Evolutionary conservation across 1,284 basidiomycete species (phyloP).

Genomic region (Puccinia sorghi): DNA sequence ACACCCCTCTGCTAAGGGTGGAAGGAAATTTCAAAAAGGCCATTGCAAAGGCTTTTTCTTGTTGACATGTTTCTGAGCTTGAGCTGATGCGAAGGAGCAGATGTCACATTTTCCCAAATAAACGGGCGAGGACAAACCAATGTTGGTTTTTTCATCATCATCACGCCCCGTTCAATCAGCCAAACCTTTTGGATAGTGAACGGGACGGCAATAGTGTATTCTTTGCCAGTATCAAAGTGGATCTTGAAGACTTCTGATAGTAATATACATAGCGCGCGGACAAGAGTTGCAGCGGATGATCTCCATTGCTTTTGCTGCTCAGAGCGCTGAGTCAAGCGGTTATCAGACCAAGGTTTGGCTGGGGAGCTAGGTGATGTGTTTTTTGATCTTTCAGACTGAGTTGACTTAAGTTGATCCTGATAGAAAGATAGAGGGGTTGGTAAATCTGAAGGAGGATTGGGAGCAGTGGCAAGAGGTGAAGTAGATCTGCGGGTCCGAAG

Average conservation of each 20-base stretch:
- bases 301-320: constrained; percentile 29
- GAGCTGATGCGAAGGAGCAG: constrained; percentile 59
- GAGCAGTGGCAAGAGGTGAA: background rate
- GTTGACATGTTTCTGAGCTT: constrained; percentile 67
- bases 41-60: constrained; percentile 66
- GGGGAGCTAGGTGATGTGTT: background rate
- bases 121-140: constrained; percentile 39
- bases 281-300: constrained; percentile 50
- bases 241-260: constrained; percentile 73
- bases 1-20: too few species aligned
- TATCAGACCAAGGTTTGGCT: constrained; percentile 42
- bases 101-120: constrained; percentile 63
- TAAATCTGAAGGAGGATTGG: background rate
- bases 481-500: constrained; percentile 31
- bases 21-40: too few species aligned
- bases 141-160: constrained; percentile 59
- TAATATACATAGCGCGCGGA: constrained; percentile 73
- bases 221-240: constrained; percentile 71
- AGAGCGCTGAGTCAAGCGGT: constrained; percentile 22
- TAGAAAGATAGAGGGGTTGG: constrained; percentile 1
- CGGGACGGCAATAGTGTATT: constrained; percentile 77
- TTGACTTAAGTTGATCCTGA: constrained; percentile 6
- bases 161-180: constrained; percentile 72
- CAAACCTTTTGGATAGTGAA: constrained; percentile 76
- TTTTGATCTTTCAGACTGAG: background rate